Conservation (phyloP, 768 basidiomycete genomes). For the Phylloporus rhodoxanthus region DNA sequence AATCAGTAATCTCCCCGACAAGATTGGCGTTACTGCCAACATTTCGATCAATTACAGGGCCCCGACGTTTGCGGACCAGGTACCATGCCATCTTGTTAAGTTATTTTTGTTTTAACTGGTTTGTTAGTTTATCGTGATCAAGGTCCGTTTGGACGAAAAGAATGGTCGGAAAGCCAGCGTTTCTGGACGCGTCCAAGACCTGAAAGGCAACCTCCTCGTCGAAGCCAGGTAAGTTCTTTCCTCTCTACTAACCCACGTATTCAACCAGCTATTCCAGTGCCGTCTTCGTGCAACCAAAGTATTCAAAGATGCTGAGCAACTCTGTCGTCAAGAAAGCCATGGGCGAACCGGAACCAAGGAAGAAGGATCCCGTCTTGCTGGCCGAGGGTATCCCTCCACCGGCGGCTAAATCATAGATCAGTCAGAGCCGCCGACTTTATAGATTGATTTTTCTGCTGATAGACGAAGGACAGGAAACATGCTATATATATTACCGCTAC, state of each 20-base stretch:
- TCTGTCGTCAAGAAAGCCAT: constrained; percentile 55
- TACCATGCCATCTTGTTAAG: constrained; percentile 13
- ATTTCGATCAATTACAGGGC: constrained; percentile 77
- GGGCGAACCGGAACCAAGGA: constrained; percentile 45
- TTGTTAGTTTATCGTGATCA: constrained; percentile 75
- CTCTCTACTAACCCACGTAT: too few species aligned
- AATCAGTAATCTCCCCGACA: constrained; percentile 75
- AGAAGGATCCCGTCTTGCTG: constrained; percentile 21
- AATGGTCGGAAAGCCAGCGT: constrained; percentile 79
- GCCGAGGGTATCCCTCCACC: constrained; percentile 27
- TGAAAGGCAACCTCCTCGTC: constrained; percentile 76
- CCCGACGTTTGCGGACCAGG: constrained; percentile 87
- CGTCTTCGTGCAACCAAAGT: constrained; percentile 84
- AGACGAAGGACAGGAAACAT: not conserved
- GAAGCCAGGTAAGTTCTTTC: constrained; percentile 66
- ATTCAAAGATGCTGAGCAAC: constrained; percentile 70
- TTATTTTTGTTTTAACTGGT: not conserved
- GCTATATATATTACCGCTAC: not conserved
- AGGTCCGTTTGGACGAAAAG: constrained; percentile 55
- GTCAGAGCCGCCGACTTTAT: not conserved
- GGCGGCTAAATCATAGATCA: constrained; percentile 20
- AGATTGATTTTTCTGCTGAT: not conserved
- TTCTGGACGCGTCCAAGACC: constrained; percentile 64
- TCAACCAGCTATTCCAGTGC: constrained; percentile 38
- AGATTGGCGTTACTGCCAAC: constrained; percentile 89